phyloP scores from a whole-genome alignment of 768 basidiomycete genomes.

The Rossbeevera mucosa region DNA sequence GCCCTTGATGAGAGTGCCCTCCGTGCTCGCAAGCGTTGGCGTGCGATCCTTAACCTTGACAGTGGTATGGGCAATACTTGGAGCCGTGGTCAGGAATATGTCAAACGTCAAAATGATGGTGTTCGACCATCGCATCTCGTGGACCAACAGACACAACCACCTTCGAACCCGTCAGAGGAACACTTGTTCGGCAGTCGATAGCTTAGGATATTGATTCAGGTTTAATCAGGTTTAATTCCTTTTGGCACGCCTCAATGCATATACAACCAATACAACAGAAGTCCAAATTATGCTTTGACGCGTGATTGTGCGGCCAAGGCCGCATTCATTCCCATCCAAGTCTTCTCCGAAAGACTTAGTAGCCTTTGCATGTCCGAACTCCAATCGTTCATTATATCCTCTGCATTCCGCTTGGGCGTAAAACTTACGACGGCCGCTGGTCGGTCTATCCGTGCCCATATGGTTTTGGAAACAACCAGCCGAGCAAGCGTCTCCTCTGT shows the following conservation, averaged over 20 bases:
- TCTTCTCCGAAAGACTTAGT: conserved; percentile 90
- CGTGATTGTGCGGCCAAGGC: conserved; percentile 80
- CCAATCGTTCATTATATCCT: conserved; percentile 98
- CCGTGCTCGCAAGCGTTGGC: conserved; percentile 74
- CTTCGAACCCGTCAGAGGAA: conserved; percentile 21
- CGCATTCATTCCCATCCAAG: conserved; percentile 96
- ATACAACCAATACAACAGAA: conserved; percentile 11
- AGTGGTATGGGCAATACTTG: conserved; percentile 45
- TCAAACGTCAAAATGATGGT: conserved; percentile 67
- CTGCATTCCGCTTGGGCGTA: conserved; percentile 72
- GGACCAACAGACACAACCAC: conserved; percentile 33
- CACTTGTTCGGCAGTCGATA: conserved; percentile 20
- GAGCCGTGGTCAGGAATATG: conserved; percentile 72
- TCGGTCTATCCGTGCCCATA: conserved; percentile 93
- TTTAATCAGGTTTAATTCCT: not conserved
- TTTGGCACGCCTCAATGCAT: not conserved
- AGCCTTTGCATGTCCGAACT: conserved; percentile 94
- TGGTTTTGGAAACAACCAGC: conserved; percentile 85
- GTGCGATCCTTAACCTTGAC: conserved; percentile 50
- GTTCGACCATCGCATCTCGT: conserved; percentile 62
- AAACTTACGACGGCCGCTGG: conserved; percentile 89
- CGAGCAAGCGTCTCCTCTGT: conserved; percentile 88
- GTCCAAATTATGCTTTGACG: conserved; percentile 37
- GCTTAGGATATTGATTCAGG: conserved; percentile 3
- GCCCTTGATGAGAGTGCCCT: conserved; percentile 56